These are phyloP conservation scores for Sporisorium graminicola DNA, from an alignment of 1,284 basidiomycete genomes.

Conservation along the genomic window DNA sequence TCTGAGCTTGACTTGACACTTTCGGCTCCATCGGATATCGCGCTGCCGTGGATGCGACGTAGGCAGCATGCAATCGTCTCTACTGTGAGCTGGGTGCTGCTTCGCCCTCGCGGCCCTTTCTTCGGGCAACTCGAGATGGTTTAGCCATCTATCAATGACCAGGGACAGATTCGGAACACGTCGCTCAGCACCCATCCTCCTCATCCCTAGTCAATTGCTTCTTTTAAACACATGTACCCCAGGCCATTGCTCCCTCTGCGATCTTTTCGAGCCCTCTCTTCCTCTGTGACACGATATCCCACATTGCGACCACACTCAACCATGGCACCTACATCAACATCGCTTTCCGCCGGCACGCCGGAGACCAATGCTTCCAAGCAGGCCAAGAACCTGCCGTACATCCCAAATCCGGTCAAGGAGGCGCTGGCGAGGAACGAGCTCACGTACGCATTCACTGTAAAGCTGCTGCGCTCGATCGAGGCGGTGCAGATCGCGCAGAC, in stretches of 20 bases:
- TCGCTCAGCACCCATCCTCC: too few species aligned
- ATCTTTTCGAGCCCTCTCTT: not conserved
- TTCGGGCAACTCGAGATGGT: too few species aligned
- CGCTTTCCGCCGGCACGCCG: not conserved
- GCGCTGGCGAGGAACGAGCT: slow-evolving; percentile 9
- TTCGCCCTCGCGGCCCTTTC: too few species aligned
- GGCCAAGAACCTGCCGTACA: not conserved
- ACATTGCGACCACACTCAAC: not conserved
- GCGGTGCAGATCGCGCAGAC: slow-evolving; percentile 6
- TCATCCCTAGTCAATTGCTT: too few species aligned
- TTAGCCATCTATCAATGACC: too few species aligned
- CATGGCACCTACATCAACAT: not conserved
- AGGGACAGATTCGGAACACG: too few species aligned
- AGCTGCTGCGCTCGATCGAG: slow-evolving; percentile 7
- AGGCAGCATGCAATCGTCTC: too few species aligned
- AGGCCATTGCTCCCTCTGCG: not conserved
- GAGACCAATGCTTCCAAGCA: not conserved
- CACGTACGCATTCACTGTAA: slow-evolving; percentile 5
- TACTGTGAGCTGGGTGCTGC: too few species aligned
- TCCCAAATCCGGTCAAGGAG: slow-evolving; percentile 8
- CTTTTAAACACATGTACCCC: not conserved
- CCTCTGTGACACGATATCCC: not conserved
- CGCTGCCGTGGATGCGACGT: too few species aligned
- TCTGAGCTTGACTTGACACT: too few species aligned
- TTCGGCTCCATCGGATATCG: too few species aligned